These are phyloP conservation scores for Juncus inflexus DNA, from an alignment of 176 grass and related monocot genomes.

Conservation along the genomic window DNA sequence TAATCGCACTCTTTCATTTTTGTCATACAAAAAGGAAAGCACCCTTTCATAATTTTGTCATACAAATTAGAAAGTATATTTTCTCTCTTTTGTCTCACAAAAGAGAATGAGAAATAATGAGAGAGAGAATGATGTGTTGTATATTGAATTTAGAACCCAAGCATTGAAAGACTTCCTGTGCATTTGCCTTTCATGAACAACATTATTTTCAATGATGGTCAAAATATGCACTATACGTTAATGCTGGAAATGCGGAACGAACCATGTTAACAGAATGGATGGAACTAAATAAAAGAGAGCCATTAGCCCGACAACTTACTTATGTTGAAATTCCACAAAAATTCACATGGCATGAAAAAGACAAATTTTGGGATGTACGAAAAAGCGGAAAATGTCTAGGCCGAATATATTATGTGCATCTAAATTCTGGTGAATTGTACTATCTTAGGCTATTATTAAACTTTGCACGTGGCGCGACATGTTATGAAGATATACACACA, in stretches of 20 bases:
- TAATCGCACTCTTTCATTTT: too few species aligned
- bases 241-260: too few species aligned
- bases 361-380: background rate
- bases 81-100: too few species aligned
- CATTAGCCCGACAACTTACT: conserved; percentile 26
- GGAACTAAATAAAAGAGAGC: conserved; percentile 20
- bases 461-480: conserved; percentile 12
- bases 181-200: conserved; percentile 1
- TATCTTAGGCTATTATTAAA: conserved; percentile 36
- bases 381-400: background rate
- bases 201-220: background rate
- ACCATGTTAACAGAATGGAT: conserved; percentile 28
- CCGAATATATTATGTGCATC: conserved; percentile 28
- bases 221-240: background rate
- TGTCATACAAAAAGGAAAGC: too few species aligned
- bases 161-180: conserved; percentile 28
- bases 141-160: conserved; percentile 19
- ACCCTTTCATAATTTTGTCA: too few species aligned
- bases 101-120: too few species aligned
- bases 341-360: conserved; percentile 25
- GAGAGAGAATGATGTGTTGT: too few species aligned
- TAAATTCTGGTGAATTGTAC: conserved; percentile 22
- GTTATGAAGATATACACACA: conserved; percentile 27
- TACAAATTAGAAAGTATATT: too few species aligned
- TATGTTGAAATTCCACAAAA: conserved; percentile 27